phyloP scores from a whole-genome alignment of 1,284 basidiomycete species.

The Cryptococcus sp. region DNA sequence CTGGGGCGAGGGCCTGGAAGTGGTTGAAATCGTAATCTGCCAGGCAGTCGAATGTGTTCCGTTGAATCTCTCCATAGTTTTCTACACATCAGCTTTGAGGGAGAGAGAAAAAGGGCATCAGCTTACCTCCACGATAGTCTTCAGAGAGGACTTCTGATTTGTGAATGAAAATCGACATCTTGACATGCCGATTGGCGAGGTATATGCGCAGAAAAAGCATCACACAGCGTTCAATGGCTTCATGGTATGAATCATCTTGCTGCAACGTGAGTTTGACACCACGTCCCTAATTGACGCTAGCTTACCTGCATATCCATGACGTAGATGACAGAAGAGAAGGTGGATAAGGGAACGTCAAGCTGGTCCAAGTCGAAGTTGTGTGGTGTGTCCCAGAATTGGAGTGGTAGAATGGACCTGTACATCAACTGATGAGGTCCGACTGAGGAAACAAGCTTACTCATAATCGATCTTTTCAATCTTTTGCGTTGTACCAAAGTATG shows the following conservation, averaged over 20 bases:
- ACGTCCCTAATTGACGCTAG: too few relatives aligned
- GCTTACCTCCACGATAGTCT: constrained; percentile 84
- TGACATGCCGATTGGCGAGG: constrained; percentile 69
- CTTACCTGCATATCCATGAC: constrained; percentile 96
- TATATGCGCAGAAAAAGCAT: constrained; percentile 70
- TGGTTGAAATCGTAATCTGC: constrained; percentile 58
- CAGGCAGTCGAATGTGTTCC: constrained; percentile 75
- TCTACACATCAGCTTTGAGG: constrained; percentile 54
- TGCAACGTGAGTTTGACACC: constrained; percentile 12
- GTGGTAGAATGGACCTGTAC: constrained; percentile 76
- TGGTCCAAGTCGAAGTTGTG: constrained; percentile 73
- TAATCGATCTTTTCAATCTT: constrained; percentile 68
- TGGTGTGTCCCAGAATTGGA: constrained; percentile 95
- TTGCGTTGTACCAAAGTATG: constrained; percentile 85
- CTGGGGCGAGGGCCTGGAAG: constrained; percentile 23
- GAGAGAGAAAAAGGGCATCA: constrained; percentile 6
- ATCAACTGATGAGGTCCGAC: neutral
- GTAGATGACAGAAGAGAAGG: constrained; percentile 80
- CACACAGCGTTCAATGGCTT: constrained; percentile 73
- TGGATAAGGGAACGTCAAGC: constrained; percentile 64
- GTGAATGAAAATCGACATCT: constrained; percentile 92
- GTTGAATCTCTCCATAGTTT: constrained; percentile 80
- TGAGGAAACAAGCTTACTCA: constrained; percentile 60
- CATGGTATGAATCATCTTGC: constrained; percentile 52
- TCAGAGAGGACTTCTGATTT: constrained; percentile 90